Evolutionary conservation across 805 yeast species (phyloP).

Genomic region (Pichia heedii): DNA sequence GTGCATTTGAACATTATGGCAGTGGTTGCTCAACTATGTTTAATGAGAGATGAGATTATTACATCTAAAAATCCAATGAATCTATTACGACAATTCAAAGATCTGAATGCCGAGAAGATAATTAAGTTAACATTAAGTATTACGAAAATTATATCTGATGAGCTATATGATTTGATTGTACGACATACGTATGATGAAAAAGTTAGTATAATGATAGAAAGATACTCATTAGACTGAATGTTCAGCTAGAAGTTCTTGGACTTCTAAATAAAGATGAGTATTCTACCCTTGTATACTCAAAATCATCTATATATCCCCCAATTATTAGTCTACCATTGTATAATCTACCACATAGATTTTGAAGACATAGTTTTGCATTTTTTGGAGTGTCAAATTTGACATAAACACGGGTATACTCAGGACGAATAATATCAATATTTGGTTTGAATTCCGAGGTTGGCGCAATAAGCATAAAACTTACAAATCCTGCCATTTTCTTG

Average conservation of each 20-base stretch:
- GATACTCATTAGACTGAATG: constrained; percentile 8
- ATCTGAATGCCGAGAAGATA: constrained; percentile 60
- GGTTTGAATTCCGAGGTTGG: not conserved
- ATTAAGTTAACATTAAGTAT: constrained; percentile 74
- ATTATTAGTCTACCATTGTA: constrained; percentile 65
- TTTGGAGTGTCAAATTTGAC: constrained; percentile 50
- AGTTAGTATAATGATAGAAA: constrained; percentile 22
- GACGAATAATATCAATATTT: not conserved
- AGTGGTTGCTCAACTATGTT: constrained; percentile 72
- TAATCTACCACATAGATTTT: constrained; percentile 50
- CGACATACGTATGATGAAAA: constrained; percentile 52
- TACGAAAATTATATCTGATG: constrained; percentile 62
- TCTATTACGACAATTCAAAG: constrained; percentile 62
- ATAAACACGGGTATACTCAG: constrained; percentile 31
- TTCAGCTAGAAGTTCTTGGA: constrained; percentile 10
- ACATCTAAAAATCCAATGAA: constrained; percentile 63
- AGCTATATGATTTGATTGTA: constrained; percentile 51
- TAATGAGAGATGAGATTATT: constrained; percentile 57
- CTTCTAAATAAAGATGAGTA: not conserved
- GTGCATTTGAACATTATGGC: constrained; percentile 79
- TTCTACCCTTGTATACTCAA: constrained; percentile 37
- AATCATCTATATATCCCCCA: constrained; percentile 51
- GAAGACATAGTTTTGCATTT: constrained; percentile 44
- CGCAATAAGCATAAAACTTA: not conserved
- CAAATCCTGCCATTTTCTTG: not conserved